Evolutionary conservation across 2,329 filamentous ascomycete species (phyloP), one percentile per base, ranked within the genome.

Genomic region (Tricladium varicosporioides): DNA sequence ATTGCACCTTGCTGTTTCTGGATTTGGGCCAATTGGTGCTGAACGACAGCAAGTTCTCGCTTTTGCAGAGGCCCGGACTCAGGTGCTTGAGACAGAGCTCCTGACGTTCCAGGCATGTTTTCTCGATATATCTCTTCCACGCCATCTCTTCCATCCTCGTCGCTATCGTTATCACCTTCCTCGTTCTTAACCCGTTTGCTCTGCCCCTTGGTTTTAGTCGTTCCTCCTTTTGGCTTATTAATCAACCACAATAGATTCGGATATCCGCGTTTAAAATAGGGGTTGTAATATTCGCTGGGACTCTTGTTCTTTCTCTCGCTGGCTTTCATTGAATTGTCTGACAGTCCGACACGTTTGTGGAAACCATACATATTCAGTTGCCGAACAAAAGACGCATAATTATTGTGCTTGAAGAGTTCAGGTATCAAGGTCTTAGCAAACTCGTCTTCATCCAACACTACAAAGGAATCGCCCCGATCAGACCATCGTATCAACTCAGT

Each of bases 221-320:
- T 74, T 11, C 87, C 84, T 61, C 87, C 89, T 72, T 93, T 95
- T 0, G 93, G 92, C 71, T 97, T 97, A 71, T 96, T 93, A 62
- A 97, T 97, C 56, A 97, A 79, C 93, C 93, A 97, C 4, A 97
- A 78, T 48, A 99, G 78, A 71, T 97, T 95, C 3, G 92, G 92
- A 64, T 96, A 88, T 4, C 92, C 93, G 47, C 92, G 89, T 66
- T 92, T 90, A 75, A 99, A 99, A 75, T 92, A 99, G 9, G 91
- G 91, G 72, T 99, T 97, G 65, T 90, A 92, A 72, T 99, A 99
- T 78, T 97, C 94, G 80, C 92, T 97, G 0, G 94, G 94, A 57
- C 92, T 96, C 76, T 99, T 99, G 71, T 93, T 93, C 72, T 97
- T 96, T 60, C 92, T 87, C 75, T 97, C 94, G 70, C 92, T 97